Conservation (phyloP, 2,329 filamentous ascomycete species). For the Ambrosiella cleistominuta region DNA sequence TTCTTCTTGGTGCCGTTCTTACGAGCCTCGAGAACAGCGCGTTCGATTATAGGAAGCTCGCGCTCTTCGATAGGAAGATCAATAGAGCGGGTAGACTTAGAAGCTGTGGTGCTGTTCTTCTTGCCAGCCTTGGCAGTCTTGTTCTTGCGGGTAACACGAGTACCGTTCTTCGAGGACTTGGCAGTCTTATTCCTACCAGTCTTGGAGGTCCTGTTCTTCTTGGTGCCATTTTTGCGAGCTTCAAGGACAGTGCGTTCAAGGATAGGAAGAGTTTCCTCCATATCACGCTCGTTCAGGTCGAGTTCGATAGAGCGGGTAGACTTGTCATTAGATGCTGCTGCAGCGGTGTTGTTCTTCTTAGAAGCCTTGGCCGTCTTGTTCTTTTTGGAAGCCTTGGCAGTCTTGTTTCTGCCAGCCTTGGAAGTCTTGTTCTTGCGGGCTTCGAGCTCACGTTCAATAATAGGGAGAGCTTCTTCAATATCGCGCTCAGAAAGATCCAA, state of each 20-base stretch:
- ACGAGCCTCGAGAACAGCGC: background rate
- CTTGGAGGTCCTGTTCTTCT: conserved; percentile 1
- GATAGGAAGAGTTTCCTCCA: background rate
- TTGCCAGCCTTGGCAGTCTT: background rate
- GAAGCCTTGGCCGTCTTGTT: background rate
- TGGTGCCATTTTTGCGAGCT: conserved; percentile 1
- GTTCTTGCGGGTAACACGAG: conserved; percentile 2
- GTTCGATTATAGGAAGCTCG: background rate
- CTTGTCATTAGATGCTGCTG: background rate
- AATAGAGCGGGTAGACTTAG: background rate
- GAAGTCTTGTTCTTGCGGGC: conserved; percentile 2
- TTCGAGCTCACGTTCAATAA: background rate
- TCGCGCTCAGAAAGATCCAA: background rate
- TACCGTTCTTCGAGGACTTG: background rate
- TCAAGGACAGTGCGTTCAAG: background rate
- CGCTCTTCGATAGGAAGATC: background rate
- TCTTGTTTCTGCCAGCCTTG: background rate
- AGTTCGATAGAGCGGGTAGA: background rate
- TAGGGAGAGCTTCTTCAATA: background rate
- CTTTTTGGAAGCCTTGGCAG: background rate
- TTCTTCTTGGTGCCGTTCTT: conserved; percentile 4
- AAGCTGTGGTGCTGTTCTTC: background rate
- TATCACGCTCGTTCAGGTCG: background rate
- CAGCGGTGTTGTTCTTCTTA: background rate
- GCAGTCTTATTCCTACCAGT: background rate